A percentile compares a stretch with the other conserved stretches of the same genome.
phyloP scores from a whole-genome alignment of 176 grass and related monocot genomes.

The Paspalum notatum region DNA sequence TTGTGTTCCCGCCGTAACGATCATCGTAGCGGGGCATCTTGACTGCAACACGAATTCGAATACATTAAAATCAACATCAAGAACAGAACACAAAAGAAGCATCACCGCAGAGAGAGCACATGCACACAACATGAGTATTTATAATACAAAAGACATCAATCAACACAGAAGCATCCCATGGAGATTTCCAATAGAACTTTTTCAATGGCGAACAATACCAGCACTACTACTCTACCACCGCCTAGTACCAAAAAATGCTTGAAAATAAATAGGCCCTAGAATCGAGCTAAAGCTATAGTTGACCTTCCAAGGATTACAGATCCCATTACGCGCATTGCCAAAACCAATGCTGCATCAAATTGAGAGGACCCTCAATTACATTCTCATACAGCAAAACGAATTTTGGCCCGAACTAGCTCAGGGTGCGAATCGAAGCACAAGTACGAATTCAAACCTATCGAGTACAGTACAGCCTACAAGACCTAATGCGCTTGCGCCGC shows the following conservation, averaged over 20 bases:
- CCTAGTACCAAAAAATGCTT: neutral
- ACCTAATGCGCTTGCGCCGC: neutral
- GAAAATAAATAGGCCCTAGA: neutral
- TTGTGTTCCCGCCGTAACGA: conserved; percentile 60
- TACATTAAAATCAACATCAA: neutral
- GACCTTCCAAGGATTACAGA: neutral
- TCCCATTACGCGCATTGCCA: neutral
- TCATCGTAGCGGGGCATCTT: conserved; percentile 94
- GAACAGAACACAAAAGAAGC: neutral
- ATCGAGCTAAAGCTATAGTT: neutral
- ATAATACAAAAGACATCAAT: neutral
- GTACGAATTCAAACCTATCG: neutral
- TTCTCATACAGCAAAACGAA: neutral
- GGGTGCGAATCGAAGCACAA: neutral
- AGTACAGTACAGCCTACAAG: neutral
- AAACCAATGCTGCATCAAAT: neutral
- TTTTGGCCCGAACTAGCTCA: neutral
- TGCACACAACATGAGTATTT: neutral
- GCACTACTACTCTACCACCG: neutral
- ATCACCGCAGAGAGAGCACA: neutral
- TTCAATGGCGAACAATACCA: neutral
- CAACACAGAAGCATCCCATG: neutral
- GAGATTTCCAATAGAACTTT: neutral
- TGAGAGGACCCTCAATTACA: neutral
- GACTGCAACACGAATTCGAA: conserved; percentile 35